phyloP scores from a whole-genome alignment of 306 rosid species.

The Delonix regia region DNA sequence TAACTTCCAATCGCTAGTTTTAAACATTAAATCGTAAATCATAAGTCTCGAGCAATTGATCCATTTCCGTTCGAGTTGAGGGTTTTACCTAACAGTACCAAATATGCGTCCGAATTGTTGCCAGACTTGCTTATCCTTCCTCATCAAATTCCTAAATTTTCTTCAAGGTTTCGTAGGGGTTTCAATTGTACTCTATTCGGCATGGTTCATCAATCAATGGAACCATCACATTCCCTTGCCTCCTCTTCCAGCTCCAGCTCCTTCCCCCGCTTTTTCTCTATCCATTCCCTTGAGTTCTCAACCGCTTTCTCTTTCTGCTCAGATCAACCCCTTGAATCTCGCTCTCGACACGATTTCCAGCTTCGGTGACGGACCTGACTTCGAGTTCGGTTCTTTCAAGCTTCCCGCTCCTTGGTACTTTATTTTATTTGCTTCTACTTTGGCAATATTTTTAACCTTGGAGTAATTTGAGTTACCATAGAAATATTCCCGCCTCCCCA shows the following conservation, averaged over 20 bases:
- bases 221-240: slow-evolving; percentile 54
- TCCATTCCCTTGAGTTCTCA: slow-evolving; percentile 38
- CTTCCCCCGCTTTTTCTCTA: slow-evolving; percentile 38
- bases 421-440: not conserved
- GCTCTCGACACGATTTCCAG: slow-evolving; percentile 44
- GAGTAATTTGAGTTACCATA: not conserved
- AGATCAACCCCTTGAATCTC: slow-evolving; percentile 11
- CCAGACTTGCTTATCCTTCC: slow-evolving; percentile 71
- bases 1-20: not conserved
- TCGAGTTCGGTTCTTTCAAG: slow-evolving; percentile 48
- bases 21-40: too few species aligned
- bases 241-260: slow-evolving; percentile 34
- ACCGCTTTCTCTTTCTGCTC: slow-evolving; percentile 26
- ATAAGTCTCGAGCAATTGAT: not conserved
- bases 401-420: slow-evolving; percentile 84
- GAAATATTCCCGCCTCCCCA: not conserved
- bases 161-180: slow-evolving; percentile 87
- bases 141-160: slow-evolving; percentile 72
- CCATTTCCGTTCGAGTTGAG: not conserved
- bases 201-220: slow-evolving; percentile 88
- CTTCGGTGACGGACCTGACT: slow-evolving; percentile 35
- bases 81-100: not conserved
- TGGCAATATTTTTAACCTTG: not conserved
- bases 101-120: slow-evolving; percentile 70
- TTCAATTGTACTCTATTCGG: slow-evolving; percentile 73